Evolutionary conservation across 192 early-diverging fungal species (phyloP), one percentile per base, ranked within the genome.

Genomic region (Entomortierella beljakovae): DNA sequence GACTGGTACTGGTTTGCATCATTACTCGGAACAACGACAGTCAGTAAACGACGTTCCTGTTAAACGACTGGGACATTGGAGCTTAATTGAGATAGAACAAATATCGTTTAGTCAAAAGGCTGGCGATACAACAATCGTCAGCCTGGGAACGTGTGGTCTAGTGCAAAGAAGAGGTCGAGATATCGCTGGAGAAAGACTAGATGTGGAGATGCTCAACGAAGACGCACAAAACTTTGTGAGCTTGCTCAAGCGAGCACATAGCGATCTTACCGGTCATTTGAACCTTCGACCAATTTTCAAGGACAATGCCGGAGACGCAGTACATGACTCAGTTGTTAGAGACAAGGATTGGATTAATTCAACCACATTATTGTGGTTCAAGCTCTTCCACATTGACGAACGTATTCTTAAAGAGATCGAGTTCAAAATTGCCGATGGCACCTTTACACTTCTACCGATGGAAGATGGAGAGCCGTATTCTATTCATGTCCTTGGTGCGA

Each of bases 51-150:
- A 28, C 18, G 46, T 34, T 11, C 10, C 62, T 10, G 16, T 35
- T 29, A 22, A 68, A 13, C 59, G 62, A 57, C 25, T 79, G 55
- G 75, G 70, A 40, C 75, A 79, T 28, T 79, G 75, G 75, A 79
- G 67, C 38, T 26, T 79, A 23, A 8, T 79, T 20, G 75, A 79
- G 49, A 64, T 79, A 10, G 75, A 79, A 28, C 11, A 64, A 8
- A 8, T 79, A 18, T 6, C 13, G 22, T 16, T 54, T 2, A 34
- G 22, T 6, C 6, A 42, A 1, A 51, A 64, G 22, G 54, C 15
- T 9, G 11, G 46, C 5, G 38, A 29, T 11, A 43, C 64, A 5
- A 18, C 38, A 15, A 25, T 18, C 16, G 57, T 79, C 25, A 31
- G 28, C 13, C 18, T 70, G 15, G 75, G 70, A 31, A 64, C 70